Base-by-base conservation (phyloP, 192 early-diverging fungal species). In the Backusella sp. region DNA sequence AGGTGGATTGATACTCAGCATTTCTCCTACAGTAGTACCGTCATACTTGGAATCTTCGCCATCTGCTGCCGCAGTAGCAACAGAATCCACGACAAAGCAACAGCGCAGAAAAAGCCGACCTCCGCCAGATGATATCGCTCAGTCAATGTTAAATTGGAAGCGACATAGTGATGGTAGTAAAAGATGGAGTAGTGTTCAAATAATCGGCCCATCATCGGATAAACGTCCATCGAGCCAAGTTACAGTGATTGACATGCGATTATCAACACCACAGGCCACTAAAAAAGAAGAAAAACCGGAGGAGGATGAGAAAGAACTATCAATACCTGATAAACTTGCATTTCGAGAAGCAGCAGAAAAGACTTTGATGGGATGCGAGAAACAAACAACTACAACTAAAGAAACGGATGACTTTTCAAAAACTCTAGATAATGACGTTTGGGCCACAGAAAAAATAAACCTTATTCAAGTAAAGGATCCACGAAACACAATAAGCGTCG, bases 1-100 rank as follows among this genome's bases (percentile, higher is more conserved):
- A 35, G 82, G 82, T 39, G 82, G 82, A n/a, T 56, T 83, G 21
- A 26, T 80, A 26, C 30, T 83, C 39, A 83, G 74, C 46, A 82
- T 74, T 30, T 26, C 52, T 21, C 74, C 75, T 49, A 49, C 46
- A 49, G 46, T 49, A 4, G 17, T 49, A 49, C 46, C 46, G 17
- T 49, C 46, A 49, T 49, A n/a, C 19, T 4, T 62, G 12, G 23
- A 62, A 14, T 62, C 56, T 26, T 62, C 56, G 28, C 56, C 21
- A 8, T 62, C 56, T 28, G 21, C 56, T 26, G 56, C 56, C 8
- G 56, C 56, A 62, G 56, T 21, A 35, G 46, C 46, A n/a, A 49
- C 46, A n/a, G 46, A 49, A 1, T 15, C 15, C 4, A 49, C 46
- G 35, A 17, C 46, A 41, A 44, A 34, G 62, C 35, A 68, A 35